A percentile compares a stretch with the other conserved stretches of the same genome.
phyloP scores from a whole-genome alignment of 352 stramenopile genomes.

The Pythium pyrilobum region DNA sequence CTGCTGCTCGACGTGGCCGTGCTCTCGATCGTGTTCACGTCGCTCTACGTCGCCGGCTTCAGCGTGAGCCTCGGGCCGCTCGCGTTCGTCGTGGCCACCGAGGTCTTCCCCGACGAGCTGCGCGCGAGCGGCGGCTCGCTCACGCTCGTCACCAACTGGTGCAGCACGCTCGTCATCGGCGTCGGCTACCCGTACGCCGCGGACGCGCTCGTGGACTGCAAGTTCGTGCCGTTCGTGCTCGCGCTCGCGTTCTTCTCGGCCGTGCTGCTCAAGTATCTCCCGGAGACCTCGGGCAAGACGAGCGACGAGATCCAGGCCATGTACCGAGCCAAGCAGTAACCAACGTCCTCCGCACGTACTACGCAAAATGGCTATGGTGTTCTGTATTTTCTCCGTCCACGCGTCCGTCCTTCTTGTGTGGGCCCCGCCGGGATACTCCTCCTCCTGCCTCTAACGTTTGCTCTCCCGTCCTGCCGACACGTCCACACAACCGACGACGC shows the following conservation, averaged over 20 bases:
- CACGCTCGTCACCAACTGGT: conserved; percentile 47
- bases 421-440: too few species aligned
- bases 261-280: conserved; percentile 41
- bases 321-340: too few species aligned
- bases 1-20: conserved; percentile 20
- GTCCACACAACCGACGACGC: too few species aligned
- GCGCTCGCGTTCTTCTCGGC: conserved; percentile 34
- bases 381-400: too few species aligned
- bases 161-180: conserved; percentile 46
- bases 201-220: conserved; percentile 29
- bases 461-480: too few species aligned
- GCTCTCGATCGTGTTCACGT: conserved; percentile 46
- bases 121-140: conserved; percentile 38
- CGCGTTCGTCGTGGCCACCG: conserved; percentile 40
- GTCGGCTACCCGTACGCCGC: conserved; percentile 54
- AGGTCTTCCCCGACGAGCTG: conserved; percentile 55
- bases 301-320: conserved; percentile 51
- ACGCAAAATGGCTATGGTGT: too few species aligned
- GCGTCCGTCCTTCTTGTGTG: too few species aligned
- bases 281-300: conserved; percentile 56
- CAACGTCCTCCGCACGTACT: too few species aligned
- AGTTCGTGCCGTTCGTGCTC: conserved; percentile 47
- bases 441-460: too few species aligned
- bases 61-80: conserved; percentile 46
- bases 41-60: conserved; percentile 42